Evolutionary conservation across 495 filamentous ascomycete genomes (phyloP).

Genomic region (Neurospora sp.): DNA sequence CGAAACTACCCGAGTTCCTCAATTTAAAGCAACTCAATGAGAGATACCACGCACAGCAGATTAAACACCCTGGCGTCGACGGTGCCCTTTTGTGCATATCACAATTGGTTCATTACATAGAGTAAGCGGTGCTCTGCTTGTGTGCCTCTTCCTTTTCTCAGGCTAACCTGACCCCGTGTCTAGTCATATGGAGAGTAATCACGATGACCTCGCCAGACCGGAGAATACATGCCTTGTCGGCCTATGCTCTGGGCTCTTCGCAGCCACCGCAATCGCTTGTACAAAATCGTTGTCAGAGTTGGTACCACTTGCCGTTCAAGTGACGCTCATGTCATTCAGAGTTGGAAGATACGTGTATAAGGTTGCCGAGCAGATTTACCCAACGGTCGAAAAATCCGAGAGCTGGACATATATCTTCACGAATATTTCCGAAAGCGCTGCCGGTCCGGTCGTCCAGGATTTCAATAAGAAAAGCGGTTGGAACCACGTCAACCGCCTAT

Average conservation of each 20-base stretch:
- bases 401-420: slow-evolving; percentile 50
- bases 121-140: slow-evolving; percentile 41
- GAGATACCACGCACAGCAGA: slow-evolving; percentile 46
- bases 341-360: slow-evolving; percentile 51
- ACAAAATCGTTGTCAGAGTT: slow-evolving; percentile 59
- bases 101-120: slow-evolving; percentile 66
- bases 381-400: slow-evolving; percentile 36
- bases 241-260: slow-evolving; percentile 65
- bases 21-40: slow-evolving; percentile 63
- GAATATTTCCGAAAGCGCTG: slow-evolving; percentile 32
- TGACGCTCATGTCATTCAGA: slow-evolving; percentile 63
- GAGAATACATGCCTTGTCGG: slow-evolving; percentile 45
- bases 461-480: slow-evolving; percentile 37
- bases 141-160: neutral
- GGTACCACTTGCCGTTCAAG: slow-evolving; percentile 56
- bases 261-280: slow-evolving; percentile 60
- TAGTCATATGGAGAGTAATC: slow-evolving; percentile 37
- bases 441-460: slow-evolving; percentile 32
- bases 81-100: slow-evolving; percentile 60
- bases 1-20: slow-evolving; percentile 57
- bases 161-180: slow-evolving; percentile 13
- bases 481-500: slow-evolving; percentile 47
- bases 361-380: slow-evolving; percentile 40
- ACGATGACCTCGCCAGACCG: slow-evolving; percentile 32
- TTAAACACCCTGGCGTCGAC: slow-evolving; percentile 52